Base-by-base conservation (phyloP, 768 basidiomycete species). In the Phallus indusiatus region DNA sequence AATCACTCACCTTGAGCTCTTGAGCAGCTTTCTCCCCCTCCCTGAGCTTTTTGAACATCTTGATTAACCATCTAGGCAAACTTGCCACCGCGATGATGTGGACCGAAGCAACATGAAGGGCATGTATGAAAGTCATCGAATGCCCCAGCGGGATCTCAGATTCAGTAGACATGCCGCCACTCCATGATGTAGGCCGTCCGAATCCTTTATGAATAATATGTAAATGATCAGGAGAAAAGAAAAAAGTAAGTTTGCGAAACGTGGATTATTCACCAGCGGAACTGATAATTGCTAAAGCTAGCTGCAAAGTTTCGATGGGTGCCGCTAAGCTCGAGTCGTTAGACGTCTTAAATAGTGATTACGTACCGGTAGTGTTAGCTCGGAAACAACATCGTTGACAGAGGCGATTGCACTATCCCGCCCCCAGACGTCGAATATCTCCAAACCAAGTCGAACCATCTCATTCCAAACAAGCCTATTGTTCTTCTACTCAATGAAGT, bases 351-450 rank as follows among this genome's bases (percentile, higher is more conserved):
- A 28, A 28, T 7, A 2, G 7, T 28, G 10, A 34, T 47, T 9
- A n/a, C n/a, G n/a, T 55, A 83, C 83, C 6, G 80, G 80, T 4
- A 80, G 65, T 0, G 83, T 84, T n/a, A 84, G 65, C 33, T 83
- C 78, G 2, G 80, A 66, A 50, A 71, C 72, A 63, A 84, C 74
- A 51, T 79, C 74, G 17, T 78, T 64, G 5, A 66, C 64, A 37
- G 8, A 16, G 12, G 84, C 65, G 49, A 70, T 67, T 35, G 74
- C 66, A 61, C 70, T 69, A 37, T 70, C 67, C 5, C 66, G 70
- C 81, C 84, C 84, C 3, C 79, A 70, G 17, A 76, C 75, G 16
- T 71, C 62, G 60, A 79, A 75, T 28, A 80, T 66, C 28, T 74
- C 77, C 18, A 71, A 59, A 64, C 78, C 71, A 33, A 77, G 74